A percentile compares a stretch with the other conserved stretches of the same genome.
These are phyloP conservation scores for Candida dendrica DNA, from an alignment of 805 yeast species.

Conservation along the genomic window DNA sequence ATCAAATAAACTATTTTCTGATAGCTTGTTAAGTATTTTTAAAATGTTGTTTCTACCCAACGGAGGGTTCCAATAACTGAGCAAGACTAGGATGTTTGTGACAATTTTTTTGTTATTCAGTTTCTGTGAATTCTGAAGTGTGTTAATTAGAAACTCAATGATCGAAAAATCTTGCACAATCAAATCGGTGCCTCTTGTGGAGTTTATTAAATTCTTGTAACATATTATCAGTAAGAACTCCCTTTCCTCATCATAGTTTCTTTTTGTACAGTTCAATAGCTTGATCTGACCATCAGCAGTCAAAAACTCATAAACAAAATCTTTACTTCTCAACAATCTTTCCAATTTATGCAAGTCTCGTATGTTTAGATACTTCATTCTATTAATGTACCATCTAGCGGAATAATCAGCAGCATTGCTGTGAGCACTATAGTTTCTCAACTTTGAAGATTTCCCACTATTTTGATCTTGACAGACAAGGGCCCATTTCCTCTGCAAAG, in stretches of 20 bases:
- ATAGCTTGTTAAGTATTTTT: conserved; percentile 14
- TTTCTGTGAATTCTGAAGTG: conserved; percentile 40
- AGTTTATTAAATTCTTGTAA: conserved; percentile 40
- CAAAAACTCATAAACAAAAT: conserved; percentile 32
- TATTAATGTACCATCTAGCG: conserved; percentile 15
- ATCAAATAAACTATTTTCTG: conserved; percentile 12
- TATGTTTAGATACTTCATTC: conserved; percentile 7
- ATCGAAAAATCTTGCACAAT: conserved; percentile 16
- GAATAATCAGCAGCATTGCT: conserved; percentile 1
- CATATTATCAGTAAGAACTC: conserved; percentile 46
- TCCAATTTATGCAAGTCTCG: conserved; percentile 19
- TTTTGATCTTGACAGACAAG: conserved; percentile 20
- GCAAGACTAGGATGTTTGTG: conserved; percentile 40
- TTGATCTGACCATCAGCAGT: conserved; percentile 43
- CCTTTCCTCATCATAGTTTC: conserved; percentile 40
- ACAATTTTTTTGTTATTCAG: conserved; percentile 45
- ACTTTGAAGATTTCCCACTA: not conserved
- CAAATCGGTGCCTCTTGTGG: conserved; percentile 16
- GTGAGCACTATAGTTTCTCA: not conserved
- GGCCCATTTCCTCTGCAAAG: conserved; percentile 18
- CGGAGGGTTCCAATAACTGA: conserved; percentile 21
- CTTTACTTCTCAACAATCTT: conserved; percentile 15
- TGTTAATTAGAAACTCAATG: conserved; percentile 33
- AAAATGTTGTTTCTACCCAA: conserved; percentile 23
- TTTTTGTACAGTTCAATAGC: conserved; percentile 35